These are phyloP conservation scores for Nissolia schottii DNA, from an alignment of 306 rosid genomes.

Conservation along the genomic window DNA sequence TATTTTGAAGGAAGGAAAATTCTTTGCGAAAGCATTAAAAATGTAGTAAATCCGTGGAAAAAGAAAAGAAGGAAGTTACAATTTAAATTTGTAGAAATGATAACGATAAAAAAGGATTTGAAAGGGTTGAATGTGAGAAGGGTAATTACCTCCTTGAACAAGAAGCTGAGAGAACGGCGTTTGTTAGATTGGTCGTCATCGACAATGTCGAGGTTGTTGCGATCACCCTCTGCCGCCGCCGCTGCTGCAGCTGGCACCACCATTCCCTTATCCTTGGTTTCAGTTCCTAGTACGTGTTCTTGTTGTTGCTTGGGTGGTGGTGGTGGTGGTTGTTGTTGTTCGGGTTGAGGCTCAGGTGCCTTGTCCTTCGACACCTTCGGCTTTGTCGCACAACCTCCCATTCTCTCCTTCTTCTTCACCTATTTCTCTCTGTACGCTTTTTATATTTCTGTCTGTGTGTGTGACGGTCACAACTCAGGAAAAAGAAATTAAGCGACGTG, in stretches of 20 bases:
- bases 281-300: too few relatives aligned
- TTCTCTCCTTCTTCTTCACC: neutral
- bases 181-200: slow-evolving; percentile 39
- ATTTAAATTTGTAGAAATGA: neutral
- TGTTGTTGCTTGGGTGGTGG: too few relatives aligned
- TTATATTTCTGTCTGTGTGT: neutral
- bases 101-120: neutral
- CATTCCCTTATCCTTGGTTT: neutral
- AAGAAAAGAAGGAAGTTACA: neutral
- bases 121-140: neutral
- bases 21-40: too few relatives aligned
- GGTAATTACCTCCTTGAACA: slow-evolving; percentile 45
- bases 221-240: neutral
- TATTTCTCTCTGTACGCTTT: neutral
- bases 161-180: slow-evolving; percentile 50
- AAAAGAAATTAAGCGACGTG: neutral
- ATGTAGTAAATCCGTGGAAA: too few relatives aligned
- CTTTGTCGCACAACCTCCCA: slow-evolving; percentile 75
- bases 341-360: slow-evolving; percentile 34
- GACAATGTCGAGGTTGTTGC: slow-evolving; percentile 14
- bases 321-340: too few relatives aligned
- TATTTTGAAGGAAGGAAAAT: too few relatives aligned
- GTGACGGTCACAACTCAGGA: too few relatives aligned
- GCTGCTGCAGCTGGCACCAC: neutral
- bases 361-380: slow-evolving; percentile 38